These are phyloP conservation scores for Colletotrichum cuscutae DNA, from an alignment of 2,329 filamentous ascomycete genomes.

Conservation along the genomic window DNA sequence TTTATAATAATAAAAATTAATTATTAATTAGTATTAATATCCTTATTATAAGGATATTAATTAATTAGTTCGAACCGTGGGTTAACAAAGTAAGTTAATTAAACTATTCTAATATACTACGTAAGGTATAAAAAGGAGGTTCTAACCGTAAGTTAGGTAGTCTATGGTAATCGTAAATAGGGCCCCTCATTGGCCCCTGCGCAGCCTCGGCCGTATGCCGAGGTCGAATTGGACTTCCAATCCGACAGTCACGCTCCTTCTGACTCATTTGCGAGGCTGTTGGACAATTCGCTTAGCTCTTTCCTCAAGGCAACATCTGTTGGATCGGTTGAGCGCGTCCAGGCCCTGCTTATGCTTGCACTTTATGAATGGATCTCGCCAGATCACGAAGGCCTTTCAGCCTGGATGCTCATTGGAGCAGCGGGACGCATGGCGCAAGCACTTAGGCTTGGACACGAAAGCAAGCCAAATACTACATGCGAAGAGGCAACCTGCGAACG, in stretches of 20 bases:
- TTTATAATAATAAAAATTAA: no score
- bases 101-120: no score
- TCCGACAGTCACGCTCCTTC: slow-evolving; percentile 67
- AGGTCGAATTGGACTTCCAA: no score
- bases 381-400: slow-evolving; percentile 62
- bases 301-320: slow-evolving; percentile 57
- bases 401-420: slow-evolving; percentile 73
- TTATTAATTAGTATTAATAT: no score
- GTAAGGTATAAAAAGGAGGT: no score
- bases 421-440: slow-evolving; percentile 72
- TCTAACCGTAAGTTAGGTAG: no score
- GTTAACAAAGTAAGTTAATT: no score
- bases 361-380: slow-evolving; percentile 77
- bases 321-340: slow-evolving; percentile 70
- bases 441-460: slow-evolving; percentile 69
- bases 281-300: slow-evolving; percentile 61
- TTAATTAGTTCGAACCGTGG: no score
- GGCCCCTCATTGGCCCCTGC: no score
- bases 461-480: slow-evolving; percentile 40
- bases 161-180: no score
- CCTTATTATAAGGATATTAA: no score
- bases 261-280: slow-evolving; percentile 70
- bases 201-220: no score
- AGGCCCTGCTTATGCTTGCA: slow-evolving; percentile 76
- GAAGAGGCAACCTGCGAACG: slow-evolving; percentile 46